Evolutionary conservation across 2,329 filamentous ascomycete genomes (phyloP).

Genomic region (Xenosphaeropsis pyriputrescens): DNA sequence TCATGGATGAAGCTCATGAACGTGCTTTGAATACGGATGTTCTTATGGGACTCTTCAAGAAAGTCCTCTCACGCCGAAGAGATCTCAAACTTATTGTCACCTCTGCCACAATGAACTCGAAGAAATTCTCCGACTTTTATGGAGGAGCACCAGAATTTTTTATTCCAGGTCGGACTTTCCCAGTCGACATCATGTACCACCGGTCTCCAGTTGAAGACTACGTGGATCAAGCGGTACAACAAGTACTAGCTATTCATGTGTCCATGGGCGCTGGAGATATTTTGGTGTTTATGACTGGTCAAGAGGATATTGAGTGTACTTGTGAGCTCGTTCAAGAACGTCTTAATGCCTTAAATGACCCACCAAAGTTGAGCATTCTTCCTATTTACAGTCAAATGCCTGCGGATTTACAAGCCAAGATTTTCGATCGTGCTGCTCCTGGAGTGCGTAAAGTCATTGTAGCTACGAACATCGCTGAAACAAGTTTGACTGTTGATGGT

Average conservation of each 20-base stretch:
- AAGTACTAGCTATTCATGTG: slow-evolving; percentile 89
- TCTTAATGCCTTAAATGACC: slow-evolving; percentile 79
- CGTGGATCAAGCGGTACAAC: slow-evolving; percentile 91
- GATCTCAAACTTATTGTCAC: slow-evolving; percentile 96
- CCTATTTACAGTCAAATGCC: slow-evolving; percentile 99
- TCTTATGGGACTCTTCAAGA: slow-evolving; percentile 94
- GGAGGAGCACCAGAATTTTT: slow-evolving; percentile 92
- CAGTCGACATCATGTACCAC: slow-evolving; percentile 92
- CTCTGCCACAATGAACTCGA: slow-evolving; percentile 96
- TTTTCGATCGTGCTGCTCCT: slow-evolving; percentile 81
- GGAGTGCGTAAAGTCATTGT: slow-evolving; percentile 96
- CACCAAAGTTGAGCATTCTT: slow-evolving; percentile 83
- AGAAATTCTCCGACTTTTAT: slow-evolving; percentile 91
- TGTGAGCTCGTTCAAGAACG: slow-evolving; percentile 86
- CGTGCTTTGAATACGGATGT: slow-evolving; percentile 94
- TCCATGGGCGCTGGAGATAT: slow-evolving; percentile 90
- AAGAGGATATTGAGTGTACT: slow-evolving; percentile 95
- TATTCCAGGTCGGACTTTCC: slow-evolving; percentile 91
- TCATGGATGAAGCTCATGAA: slow-evolving; percentile 99
- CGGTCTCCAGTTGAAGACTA: slow-evolving; percentile 94
- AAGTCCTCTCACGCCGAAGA: slow-evolving; percentile 75
- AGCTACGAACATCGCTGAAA: slow-evolving; percentile 96
- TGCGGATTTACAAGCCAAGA: slow-evolving; percentile 91
- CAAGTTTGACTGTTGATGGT: slow-evolving; percentile 91
- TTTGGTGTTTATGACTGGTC: slow-evolving; percentile 96